phyloP scores from a whole-genome alignment of 2,329 filamentous ascomycete genomes.

The Emergomyces orientalis region DNA sequence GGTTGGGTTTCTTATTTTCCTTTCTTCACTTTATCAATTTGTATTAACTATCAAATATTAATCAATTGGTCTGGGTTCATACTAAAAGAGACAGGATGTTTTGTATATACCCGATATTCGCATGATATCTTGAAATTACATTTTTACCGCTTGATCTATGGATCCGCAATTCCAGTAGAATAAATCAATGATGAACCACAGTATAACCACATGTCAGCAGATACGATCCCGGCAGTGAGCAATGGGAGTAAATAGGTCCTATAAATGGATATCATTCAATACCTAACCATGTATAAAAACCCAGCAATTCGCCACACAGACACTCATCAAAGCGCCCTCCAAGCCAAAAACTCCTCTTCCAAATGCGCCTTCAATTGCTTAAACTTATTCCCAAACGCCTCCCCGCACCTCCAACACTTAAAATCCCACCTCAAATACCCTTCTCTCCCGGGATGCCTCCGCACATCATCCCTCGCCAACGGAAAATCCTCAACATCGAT shows the following conservation, averaged over 20 bases:
- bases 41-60: conserved; percentile 6
- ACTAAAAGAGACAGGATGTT: background rate
- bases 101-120: background rate
- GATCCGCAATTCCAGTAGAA: background rate
- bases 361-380: conserved; percentile 66
- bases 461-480: conserved; percentile 53
- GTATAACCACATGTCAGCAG: background rate
- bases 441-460: conserved; percentile 48
- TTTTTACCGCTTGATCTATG: background rate
- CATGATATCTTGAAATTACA: background rate
- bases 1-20: background rate
- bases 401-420: conserved; percentile 74
- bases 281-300: background rate
- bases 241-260: background rate
- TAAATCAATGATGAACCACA: background rate
- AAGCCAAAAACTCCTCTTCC: conserved; percentile 61
- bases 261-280: background rate
- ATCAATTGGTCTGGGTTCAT: background rate
- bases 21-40: conserved; percentile 2
- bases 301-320: background rate
- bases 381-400: conserved; percentile 66
- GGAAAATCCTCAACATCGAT: conserved; percentile 73
- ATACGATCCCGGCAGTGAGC: background rate
- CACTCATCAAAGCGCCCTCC: conserved; percentile 45
- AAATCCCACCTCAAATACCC: conserved; percentile 58